These are phyloP conservation scores for Populus hybrid DNA, from an alignment of 441 rosid genomes.

Conservation along the genomic window DNA sequence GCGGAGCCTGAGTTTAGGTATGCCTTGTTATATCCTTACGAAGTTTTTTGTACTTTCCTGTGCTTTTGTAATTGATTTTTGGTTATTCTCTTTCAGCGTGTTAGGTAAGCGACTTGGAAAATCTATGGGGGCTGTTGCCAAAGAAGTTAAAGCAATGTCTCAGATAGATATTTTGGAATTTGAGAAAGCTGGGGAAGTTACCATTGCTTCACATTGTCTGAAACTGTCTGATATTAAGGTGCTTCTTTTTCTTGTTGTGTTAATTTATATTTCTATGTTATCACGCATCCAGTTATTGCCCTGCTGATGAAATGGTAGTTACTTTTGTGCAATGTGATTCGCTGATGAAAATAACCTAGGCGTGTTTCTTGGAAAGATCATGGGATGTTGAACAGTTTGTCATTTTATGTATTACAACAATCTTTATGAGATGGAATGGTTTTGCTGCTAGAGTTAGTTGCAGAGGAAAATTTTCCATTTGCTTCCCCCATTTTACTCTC, in stretches of 20 bases:
- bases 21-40: slow-evolving; percentile 15
- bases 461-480: not conserved
- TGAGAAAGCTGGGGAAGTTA: slow-evolving; percentile 73
- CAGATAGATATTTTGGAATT: slow-evolving; percentile 78
- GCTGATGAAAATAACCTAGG: not conserved
- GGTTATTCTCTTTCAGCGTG: slow-evolving; percentile 41
- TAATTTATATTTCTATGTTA: not conserved
- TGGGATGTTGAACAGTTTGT: not conserved
- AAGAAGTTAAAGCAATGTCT: slow-evolving; percentile 82
- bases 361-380: not conserved
- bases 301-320: not conserved
- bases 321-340: not conserved
- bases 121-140: slow-evolving; percentile 84
- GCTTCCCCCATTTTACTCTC: not conserved
- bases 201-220: slow-evolving; percentile 65
- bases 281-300: not conserved
- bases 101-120: slow-evolving; percentile 96
- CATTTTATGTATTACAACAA: not conserved
- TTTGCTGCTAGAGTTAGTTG: not conserved
- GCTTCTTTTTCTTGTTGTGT: slow-evolving; percentile 3
- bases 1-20: slow-evolving; percentile 99
- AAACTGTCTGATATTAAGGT: slow-evolving; percentile 88
- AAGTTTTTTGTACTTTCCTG: not conserved
- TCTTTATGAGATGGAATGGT: not conserved
- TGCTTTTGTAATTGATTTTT: slow-evolving; percentile 7